Base-by-base conservation (phyloP, 495 filamentous ascomycete genomes). In the Cercophora newfieldiana region DNA sequence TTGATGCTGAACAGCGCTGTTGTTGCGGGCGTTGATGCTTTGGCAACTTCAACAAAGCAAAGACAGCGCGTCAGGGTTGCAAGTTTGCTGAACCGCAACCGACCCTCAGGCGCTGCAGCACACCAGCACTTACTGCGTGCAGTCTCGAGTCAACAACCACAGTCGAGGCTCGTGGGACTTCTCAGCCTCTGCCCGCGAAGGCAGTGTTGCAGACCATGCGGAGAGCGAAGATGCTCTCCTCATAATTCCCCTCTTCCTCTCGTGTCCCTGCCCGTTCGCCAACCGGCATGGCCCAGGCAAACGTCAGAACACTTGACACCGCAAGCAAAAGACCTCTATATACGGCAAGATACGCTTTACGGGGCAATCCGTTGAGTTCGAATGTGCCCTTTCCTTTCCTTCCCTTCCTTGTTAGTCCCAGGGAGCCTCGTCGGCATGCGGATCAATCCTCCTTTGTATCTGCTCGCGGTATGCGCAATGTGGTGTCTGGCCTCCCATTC, bases 271-370 rank as follows among this genome's bases (percentile, higher is more conserved):
- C 26, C 21, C 8, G 6, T 19, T 30, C 21, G 12, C 16, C 24
- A 30, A 7, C 22, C 25, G 26, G 24, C 26, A 57, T 44, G 63
- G 59, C 37, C 61, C 62, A 47, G 53, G 58, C 53, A 31, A 31
- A 66, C 58, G 68, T n/a, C 71, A 62, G 60, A 59, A 67, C 67
- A 71, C 63, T 68, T 64, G 59, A 64, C 33, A 73, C 66, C 69
- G 63, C 68, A 69, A 67, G 53, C 51, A 62, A 53, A 59, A 60
- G 30, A 71, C 66, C 65, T 72, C 73, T 77, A 75, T 72, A 77
- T 75, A 77, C 70, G 70, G 67, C 70, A 70, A 64, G 55, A 71
- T 70, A 70, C 63, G 75, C 73, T 74, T 74, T 77, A 75, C 75
- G 72, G 71, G 63, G 50, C 30, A 37, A 18, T 54, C 63, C 67